phyloP scores from a whole-genome alignment of 257 asterid genomes.

The Schizonepeta tenuifolia region DNA sequence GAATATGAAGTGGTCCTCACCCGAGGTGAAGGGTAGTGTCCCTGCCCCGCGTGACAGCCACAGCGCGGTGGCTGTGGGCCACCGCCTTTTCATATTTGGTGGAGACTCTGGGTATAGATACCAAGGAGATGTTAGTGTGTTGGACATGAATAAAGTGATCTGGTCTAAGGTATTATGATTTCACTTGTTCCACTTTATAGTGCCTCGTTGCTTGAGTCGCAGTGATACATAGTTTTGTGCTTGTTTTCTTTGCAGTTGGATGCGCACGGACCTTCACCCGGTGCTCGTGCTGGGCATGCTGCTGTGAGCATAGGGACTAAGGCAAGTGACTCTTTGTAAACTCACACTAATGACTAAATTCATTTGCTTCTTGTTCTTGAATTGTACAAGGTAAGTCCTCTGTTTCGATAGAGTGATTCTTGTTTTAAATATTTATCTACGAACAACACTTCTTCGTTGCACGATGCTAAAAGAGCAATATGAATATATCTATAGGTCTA shows the following conservation, averaged over 20 bases:
- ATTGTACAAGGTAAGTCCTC: neutral
- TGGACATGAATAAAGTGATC: constrained; percentile 60
- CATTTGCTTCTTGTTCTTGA: neutral
- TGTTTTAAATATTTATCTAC: neutral
- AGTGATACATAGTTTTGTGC: neutral
- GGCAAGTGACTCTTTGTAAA: constrained; percentile 49
- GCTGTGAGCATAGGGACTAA: constrained; percentile 80
- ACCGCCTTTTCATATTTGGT: constrained; percentile 66
- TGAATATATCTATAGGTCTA: constrained; percentile 57
- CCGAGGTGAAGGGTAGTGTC: constrained; percentile 50
- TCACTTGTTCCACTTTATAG: neutral
- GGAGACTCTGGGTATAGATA: constrained; percentile 94
- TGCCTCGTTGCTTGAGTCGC: neutral
- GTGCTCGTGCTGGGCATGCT: constrained; percentile 93
- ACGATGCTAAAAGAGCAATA: neutral
- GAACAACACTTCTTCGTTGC: too few relatives aligned
- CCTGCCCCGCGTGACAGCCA: constrained; percentile 95
- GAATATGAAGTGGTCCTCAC: constrained; percentile 80
- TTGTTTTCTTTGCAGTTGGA: constrained; percentile 50
- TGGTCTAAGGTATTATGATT: constrained; percentile 82
- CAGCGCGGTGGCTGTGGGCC: constrained; percentile 68
- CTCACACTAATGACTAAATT: neutral
- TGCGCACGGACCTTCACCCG: constrained; percentile 59
- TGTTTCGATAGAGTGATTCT: neutral
- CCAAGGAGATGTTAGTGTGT: constrained; percentile 72